phyloP scores from a whole-genome alignment of 441 rosid species.

The Populus trichocarpa region DNA sequence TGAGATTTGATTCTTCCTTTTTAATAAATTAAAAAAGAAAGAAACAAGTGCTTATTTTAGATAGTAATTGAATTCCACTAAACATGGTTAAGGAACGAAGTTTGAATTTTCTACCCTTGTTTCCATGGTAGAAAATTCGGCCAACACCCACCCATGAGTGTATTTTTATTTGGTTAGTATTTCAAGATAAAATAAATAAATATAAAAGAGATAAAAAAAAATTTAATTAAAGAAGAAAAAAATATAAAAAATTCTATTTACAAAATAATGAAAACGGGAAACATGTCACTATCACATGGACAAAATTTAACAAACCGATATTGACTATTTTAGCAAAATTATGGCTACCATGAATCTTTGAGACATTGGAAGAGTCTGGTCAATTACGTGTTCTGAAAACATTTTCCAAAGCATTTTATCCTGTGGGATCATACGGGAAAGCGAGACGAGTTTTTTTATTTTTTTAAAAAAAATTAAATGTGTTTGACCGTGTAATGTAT shows the following conservation, averaged over 20 bases:
- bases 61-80: not conserved
- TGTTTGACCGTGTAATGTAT: no score
- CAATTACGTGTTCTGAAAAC: not conserved
- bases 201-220: not conserved
- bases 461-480: no score
- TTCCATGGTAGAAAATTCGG: not conserved
- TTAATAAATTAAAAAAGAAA: no score
- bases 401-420: not conserved
- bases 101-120: not conserved
- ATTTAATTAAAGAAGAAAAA: no score
- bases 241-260: no score
- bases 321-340: not conserved
- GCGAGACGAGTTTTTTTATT: not conserved
- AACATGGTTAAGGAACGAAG: not conserved
- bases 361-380: constrained; percentile 7
- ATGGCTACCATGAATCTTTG: not conserved
- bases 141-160: not conserved
- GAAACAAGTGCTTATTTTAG: not conserved
- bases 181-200: not conserved
- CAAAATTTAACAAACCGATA: no score
- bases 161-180: not conserved
- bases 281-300: not conserved
- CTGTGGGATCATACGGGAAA: not conserved
- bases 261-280: not conserved
- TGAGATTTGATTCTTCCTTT: not conserved